Conservation (phyloP, 139 green algal species). For the Prasinococcaceae sp. region DNA sequence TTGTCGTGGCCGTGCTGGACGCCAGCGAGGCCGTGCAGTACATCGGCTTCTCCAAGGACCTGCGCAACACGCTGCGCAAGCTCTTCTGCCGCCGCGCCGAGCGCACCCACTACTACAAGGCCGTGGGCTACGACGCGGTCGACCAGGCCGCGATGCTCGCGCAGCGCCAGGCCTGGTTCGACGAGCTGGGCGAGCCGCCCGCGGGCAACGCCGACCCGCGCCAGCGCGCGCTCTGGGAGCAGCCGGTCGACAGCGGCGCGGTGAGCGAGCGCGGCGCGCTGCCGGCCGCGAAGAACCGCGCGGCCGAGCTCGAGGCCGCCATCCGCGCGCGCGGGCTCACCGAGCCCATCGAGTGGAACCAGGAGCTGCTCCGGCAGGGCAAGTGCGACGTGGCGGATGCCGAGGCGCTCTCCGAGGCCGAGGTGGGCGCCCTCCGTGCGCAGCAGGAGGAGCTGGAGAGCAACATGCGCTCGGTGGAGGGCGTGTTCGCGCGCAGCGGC, state of each 20-base stretch:
- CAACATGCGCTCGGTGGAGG: too few relatives aligned
- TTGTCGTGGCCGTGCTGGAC: conserved; percentile 76
- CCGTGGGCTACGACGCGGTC: conserved; percentile 30
- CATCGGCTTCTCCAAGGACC: conserved; percentile 69
- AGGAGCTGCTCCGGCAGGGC: too few relatives aligned
- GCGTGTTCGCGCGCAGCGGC: conserved; percentile 4
- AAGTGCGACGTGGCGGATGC: too few relatives aligned
- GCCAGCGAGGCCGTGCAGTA: conserved; percentile 69
- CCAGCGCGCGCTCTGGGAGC: conserved; percentile 57
- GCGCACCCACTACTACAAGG: conserved; percentile 66
- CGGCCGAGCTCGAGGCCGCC: too few relatives aligned
- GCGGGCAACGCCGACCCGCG: conserved; percentile 14
- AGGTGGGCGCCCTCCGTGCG: conserved; percentile 25
- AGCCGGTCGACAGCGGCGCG: conserved; percentile 40
- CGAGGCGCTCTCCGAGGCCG: conserved; percentile 27
- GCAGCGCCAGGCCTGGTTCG: conserved; percentile 52
- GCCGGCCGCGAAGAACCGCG: too few relatives aligned
- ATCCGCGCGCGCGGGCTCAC: too few relatives aligned
- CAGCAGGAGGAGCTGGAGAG: conserved; percentile 14
- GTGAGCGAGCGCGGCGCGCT: conserved; percentile 53
- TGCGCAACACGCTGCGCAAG: conserved; percentile 59
- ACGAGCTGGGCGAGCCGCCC: conserved; percentile 24
- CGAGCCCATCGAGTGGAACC: too few relatives aligned
- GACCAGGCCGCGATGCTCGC: conserved; percentile 65
- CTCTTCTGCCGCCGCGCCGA: conserved; percentile 63